Evolutionary conservation across 202 grass and related monocot species (phyloP).

Genomic region (Sporobolus alterniflorus): DNA sequence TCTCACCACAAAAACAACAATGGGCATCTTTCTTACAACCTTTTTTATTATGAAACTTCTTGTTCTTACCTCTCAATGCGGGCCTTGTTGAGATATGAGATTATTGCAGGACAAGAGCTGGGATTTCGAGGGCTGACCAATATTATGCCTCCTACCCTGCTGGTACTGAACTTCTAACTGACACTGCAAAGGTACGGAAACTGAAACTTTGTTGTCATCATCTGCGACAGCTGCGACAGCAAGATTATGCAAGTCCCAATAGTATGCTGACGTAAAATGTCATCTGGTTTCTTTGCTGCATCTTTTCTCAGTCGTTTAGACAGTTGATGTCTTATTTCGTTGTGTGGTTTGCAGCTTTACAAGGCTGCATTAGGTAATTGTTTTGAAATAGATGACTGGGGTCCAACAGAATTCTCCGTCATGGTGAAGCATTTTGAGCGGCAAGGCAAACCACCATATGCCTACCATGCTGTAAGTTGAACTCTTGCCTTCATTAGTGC

Average conservation of each 20-base stretch:
- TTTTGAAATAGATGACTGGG: constrained; percentile 95
- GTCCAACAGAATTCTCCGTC: constrained; percentile 80
- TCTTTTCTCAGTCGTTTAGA: background rate
- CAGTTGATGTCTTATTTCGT: constrained; percentile 18
- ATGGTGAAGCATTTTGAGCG: constrained; percentile 93
- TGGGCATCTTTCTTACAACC: no score
- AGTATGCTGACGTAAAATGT: background rate
- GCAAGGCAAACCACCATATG: constrained; percentile 96
- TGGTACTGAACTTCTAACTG: constrained; percentile 74
- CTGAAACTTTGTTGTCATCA: background rate
- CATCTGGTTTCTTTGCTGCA: background rate
- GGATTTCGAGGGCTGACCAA: constrained; percentile 77
- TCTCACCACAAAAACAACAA: no score
- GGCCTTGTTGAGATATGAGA: background rate
- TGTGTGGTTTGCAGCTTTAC: constrained; percentile 68
- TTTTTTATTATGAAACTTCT: background rate
- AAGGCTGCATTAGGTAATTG: constrained; percentile 89
- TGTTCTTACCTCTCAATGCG: constrained; percentile 4
- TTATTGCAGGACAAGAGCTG: constrained; percentile 67
- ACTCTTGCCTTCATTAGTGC: background rate
- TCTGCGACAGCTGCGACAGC: background rate
- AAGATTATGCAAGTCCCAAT: no score
- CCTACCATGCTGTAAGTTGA: constrained; percentile 73
- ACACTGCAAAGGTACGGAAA: constrained; percentile 76
- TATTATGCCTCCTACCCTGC: constrained; percentile 84